Conservation (phyloP, 306 rosid genomes). For the Acacia acuminata region DNA sequence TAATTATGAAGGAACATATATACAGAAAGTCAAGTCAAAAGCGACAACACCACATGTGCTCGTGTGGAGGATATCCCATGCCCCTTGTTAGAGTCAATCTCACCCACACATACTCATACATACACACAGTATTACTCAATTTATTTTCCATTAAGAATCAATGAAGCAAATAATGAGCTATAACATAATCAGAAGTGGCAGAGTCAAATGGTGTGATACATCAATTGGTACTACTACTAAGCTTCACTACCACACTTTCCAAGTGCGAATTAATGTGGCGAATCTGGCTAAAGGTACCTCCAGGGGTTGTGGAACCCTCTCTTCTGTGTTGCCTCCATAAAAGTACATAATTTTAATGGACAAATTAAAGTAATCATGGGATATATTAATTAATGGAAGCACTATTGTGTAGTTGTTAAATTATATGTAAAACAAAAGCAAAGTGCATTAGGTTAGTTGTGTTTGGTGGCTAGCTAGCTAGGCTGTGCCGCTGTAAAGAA, state of each 20-base stretch:
- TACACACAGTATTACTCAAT: background rate
- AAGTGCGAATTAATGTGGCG: background rate
- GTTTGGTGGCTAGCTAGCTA: background rate
- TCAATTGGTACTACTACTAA: background rate
- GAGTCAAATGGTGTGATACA: background rate
- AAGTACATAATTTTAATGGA: background rate
- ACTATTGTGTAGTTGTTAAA: background rate
- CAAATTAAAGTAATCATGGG: background rate
- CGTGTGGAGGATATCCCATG: background rate
- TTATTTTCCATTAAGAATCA: background rate
- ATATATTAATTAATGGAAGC: background rate
- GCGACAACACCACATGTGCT: background rate
- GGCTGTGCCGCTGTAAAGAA: background rate
- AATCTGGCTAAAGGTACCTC: background rate
- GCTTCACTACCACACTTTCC: background rate
- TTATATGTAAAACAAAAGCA: background rate
- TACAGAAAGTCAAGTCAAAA: background rate
- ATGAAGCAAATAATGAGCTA: background rate
- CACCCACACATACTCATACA: too few relatives aligned
- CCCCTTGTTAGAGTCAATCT: conserved; percentile 14
- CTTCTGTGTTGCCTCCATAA: background rate
- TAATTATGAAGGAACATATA: background rate
- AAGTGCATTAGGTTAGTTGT: background rate
- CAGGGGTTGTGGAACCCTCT: conserved; percentile 13
- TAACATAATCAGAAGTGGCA: background rate